These are phyloP conservation scores for Phytopythium cucurbitacearum DNA, from an alignment of 352 stramenopile species.

Conservation along the genomic window DNA sequence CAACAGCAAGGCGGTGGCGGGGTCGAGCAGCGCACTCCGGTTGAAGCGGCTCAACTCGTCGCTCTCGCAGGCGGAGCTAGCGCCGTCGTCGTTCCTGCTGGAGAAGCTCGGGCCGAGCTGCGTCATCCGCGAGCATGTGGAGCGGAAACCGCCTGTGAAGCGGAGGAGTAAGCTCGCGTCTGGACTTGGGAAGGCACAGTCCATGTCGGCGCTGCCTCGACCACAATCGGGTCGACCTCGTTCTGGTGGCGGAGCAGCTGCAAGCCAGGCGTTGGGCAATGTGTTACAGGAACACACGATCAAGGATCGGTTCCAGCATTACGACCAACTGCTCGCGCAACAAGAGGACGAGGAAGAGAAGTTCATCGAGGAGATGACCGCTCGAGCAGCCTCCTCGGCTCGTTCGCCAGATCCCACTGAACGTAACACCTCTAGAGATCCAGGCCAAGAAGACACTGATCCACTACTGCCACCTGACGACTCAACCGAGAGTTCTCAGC, in stretches of 20 bases:
- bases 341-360: constrained; percentile 13
- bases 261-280: background rate
- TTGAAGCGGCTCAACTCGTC: constrained; percentile 27
- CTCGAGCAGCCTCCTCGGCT: no score
- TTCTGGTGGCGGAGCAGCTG: background rate
- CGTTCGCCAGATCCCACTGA: no score
- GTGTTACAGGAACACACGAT: constrained; percentile 16
- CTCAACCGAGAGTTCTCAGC: background rate
- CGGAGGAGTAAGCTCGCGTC: constrained; percentile 18
- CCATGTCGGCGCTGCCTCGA: constrained; percentile 13
- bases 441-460: no score
- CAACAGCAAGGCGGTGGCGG: constrained; percentile 36
- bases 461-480: background rate
- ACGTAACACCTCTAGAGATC: no score
- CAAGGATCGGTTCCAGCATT: constrained; percentile 40
- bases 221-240: background rate
- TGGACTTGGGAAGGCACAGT: constrained; percentile 15
- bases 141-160: constrained; percentile 3
- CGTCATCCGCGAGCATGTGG: constrained; percentile 38
- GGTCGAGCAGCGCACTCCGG: constrained; percentile 25
- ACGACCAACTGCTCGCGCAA: constrained; percentile 32
- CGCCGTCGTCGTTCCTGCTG: constrained; percentile 62
- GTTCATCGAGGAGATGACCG: background rate
- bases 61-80: constrained; percentile 39
- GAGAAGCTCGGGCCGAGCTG: constrained; percentile 57